Evolutionary conservation across 257 asterid genomes (phyloP).

Genomic region (Primulina eburnea): DNA sequence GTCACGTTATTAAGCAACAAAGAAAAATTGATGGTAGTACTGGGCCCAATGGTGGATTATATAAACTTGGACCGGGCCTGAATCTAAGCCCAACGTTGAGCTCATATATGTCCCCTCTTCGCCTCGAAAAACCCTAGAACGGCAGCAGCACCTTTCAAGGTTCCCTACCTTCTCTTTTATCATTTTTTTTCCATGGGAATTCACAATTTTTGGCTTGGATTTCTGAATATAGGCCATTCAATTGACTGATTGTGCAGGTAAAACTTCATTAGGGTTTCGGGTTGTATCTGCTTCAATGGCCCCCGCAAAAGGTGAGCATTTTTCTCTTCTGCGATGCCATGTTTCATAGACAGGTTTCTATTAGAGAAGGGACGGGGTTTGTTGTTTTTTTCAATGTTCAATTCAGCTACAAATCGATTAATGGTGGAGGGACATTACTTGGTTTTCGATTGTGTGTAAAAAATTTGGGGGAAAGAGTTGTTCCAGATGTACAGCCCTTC

Average conservation of each 20-base stretch:
- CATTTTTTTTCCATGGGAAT: background rate
- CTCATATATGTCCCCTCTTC: too few relatives aligned
- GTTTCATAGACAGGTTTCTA: background rate
- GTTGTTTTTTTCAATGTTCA: background rate
- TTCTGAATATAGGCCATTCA: background rate
- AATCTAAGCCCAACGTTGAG: background rate
- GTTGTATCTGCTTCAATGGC: slow-evolving; percentile 38
- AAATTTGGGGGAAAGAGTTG: background rate
- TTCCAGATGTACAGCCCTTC: background rate
- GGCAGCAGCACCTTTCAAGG: slow-evolving; percentile 17
- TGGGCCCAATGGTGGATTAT: too few relatives aligned
- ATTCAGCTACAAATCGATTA: background rate
- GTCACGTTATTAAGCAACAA: too few relatives aligned
- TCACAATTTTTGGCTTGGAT: background rate
- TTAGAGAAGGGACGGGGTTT: background rate
- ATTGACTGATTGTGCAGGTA: slow-evolving; percentile 28
- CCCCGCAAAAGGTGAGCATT: slow-evolving; percentile 51
- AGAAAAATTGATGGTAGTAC: too few relatives aligned
- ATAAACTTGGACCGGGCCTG: too few relatives aligned
- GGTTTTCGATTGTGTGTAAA: background rate
- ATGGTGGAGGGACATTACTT: background rate
- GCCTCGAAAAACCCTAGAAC: slow-evolving; percentile 32
- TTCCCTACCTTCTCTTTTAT: background rate
- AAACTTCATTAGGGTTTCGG: slow-evolving; percentile 18
- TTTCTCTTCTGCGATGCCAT: background rate